Evolutionary conservation across 495 filamentous ascomycete species (phyloP).

Genomic region (Lasiosphaeria ovina): DNA sequence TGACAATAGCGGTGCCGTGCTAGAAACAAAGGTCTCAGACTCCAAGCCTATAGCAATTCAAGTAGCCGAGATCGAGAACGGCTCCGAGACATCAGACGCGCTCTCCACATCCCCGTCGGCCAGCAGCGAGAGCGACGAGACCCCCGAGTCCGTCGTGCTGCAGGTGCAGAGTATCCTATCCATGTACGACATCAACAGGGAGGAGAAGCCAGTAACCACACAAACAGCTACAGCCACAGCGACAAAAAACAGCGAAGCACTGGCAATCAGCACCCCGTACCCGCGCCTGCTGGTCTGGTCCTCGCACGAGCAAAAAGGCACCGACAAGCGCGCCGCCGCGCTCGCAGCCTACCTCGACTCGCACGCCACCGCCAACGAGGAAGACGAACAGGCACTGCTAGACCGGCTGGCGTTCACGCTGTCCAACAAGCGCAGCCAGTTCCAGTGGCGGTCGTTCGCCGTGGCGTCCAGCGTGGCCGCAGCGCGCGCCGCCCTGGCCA

Average conservation of each 20-base stretch:
- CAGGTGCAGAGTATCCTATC: no score
- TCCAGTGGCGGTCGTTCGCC: constrained; percentile 29
- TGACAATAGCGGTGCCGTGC: no score
- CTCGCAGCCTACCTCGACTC: constrained; percentile 12
- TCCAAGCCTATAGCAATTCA: no score
- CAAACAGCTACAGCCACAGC: constrained; percentile 14
- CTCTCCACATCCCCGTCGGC: no score
- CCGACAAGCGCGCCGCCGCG: constrained; percentile 3
- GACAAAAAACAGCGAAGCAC: not conserved
- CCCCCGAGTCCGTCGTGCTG: no score
- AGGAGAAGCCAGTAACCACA: no score
- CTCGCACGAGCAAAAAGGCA: constrained; percentile 28
- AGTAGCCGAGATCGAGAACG: no score
- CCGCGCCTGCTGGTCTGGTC: constrained; percentile 28
- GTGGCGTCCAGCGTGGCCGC: constrained; percentile 18
- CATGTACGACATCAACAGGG: no score
- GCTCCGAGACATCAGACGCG: no score
- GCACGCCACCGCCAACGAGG: constrained; percentile 14
- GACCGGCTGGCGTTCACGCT: constrained; percentile 32
- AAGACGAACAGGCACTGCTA: constrained; percentile 2
- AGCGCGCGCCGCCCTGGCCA: constrained; percentile 1
- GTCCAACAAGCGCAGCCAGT: constrained; percentile 21
- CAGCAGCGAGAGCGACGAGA: no score
- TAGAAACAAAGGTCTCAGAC: no score
- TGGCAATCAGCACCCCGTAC: not conserved